Evolutionary conservation across 345 rosid genomes (phyloP).

Genomic region (Heritiera fomes): DNA sequence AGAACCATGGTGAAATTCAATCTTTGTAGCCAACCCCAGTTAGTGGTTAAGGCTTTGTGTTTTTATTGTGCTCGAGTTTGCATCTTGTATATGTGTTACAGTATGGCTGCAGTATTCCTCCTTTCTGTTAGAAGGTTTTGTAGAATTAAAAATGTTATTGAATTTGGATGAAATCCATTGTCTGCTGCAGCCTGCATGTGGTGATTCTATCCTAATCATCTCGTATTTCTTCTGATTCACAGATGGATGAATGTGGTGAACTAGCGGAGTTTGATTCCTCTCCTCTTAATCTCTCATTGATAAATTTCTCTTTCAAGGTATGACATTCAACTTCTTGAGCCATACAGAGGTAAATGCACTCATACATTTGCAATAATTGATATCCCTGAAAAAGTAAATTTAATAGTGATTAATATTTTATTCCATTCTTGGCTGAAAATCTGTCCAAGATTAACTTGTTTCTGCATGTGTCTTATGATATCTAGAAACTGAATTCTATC

Average conservation of each 20-base stretch:
- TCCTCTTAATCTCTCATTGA: constrained; percentile 58
- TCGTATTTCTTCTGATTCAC: constrained; percentile 11
- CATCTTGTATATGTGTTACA: neutral
- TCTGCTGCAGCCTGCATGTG: neutral
- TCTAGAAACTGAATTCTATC: neutral
- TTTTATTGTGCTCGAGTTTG: neutral
- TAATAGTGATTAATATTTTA: neutral
- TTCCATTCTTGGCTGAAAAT: neutral
- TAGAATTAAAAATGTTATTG: neutral
- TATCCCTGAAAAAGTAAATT: neutral
- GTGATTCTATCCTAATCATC: neutral
- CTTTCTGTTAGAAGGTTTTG: neutral
- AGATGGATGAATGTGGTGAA: constrained; percentile 73
- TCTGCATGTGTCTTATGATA: neutral
- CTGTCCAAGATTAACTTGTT: neutral
- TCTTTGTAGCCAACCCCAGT: neutral
- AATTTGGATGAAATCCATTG: neutral
- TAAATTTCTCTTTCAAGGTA: constrained; percentile 87
- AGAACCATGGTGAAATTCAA: neutral
- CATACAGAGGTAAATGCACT: neutral
- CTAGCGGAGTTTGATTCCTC: constrained; percentile 53
- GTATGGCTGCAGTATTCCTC: neutral
- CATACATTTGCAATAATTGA: neutral
- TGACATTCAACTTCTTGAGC: neutral
- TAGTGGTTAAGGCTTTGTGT: neutral